Evolutionary conservation across 306 rosid genomes (phyloP), one percentile per base, ranked within the genome.

Genomic region (Vachellia pachyceras): DNA sequence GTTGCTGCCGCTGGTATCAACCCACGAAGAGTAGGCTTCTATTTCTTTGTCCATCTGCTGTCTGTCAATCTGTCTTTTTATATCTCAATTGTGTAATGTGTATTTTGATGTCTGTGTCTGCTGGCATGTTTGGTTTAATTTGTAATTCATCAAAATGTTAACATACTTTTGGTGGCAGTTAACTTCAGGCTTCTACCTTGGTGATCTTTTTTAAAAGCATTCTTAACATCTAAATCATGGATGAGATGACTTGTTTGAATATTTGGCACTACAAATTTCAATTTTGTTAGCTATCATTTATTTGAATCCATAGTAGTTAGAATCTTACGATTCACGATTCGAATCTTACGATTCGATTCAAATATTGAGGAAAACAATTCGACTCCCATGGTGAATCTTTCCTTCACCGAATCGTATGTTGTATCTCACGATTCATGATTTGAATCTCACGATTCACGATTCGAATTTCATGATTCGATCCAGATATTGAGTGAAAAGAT

Each of bases 1-100:
- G 99, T 96, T 80, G 98, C 99, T 77, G 99, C 99, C 50, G 99
- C 99, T 77, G 99, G 99, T 45, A 89, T 96, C 69, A 96, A 92
- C 83, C 99, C 99, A 77, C 99, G 87, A 80, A 91, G 88, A 64
- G 99, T 96, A 93, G 82, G 94, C 58, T 78, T 61, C 78, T 70
- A 79, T 81, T 79, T 75, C 70, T 6, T 72, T 18, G 39, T 23
- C 36, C 23, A 58, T 58, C 64, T 22, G 64, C 9, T 80, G 64
- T 79, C 54, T 63, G 17, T 66, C 22, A 14, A 42, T 52, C 46
- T 33, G 22, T 81, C 49, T 58, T 18, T 71, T 52, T 77, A 2
- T 64, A 40, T 72, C 20, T 69, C 47, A 50, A 55, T 73, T 70
- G 73, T 23, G 11, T 44, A 55, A 61, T 70, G 69, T 35, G 6